Evolutionary conservation across 148 eudicot genomes (phyloP).

Genomic region (Vaccinium macrocarpon): DNA sequence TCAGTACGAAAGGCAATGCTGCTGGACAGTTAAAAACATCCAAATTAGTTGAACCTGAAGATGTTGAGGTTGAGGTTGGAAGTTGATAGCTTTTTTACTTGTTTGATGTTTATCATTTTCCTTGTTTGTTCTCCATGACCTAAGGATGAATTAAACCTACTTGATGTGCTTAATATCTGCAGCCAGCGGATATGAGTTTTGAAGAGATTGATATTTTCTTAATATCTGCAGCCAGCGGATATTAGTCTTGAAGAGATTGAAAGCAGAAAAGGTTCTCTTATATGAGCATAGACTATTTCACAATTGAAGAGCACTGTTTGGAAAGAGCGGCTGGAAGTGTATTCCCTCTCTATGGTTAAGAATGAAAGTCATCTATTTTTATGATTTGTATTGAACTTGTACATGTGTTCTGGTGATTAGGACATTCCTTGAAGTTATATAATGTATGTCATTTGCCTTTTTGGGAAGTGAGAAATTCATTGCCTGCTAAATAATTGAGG

Average conservation of each 20-base stretch:
- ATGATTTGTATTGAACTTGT: background rate
- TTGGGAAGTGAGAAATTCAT: background rate
- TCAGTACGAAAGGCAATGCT: conserved; percentile 67
- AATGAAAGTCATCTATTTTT: background rate
- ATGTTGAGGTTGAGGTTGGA: conserved; percentile 65
- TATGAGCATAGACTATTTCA: conserved; percentile 68
- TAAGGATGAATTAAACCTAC: background rate
- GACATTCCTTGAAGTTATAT: background rate
- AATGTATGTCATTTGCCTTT: background rate
- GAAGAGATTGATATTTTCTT: conserved; percentile 36
- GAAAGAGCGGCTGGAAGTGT: conserved; percentile 99
- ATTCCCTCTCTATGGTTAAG: background rate
- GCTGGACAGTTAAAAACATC: conserved; percentile 50
- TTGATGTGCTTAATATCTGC: conserved; percentile 30
- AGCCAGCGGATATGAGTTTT: conserved; percentile 96
- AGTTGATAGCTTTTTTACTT: background rate
- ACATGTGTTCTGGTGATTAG: background rate
- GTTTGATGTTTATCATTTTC: background rate
- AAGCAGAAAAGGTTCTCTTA: conserved; percentile 71
- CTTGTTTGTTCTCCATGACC: background rate
- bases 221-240: too few species aligned
- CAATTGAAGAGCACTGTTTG: conserved; percentile 88
- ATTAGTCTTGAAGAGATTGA: conserved; percentile 38
- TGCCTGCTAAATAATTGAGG: background rate
- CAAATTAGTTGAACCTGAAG: conserved; percentile 74